Base-by-base conservation (phyloP, 768 basidiomycete genomes). In the Lactifluus pinguis region DNA sequence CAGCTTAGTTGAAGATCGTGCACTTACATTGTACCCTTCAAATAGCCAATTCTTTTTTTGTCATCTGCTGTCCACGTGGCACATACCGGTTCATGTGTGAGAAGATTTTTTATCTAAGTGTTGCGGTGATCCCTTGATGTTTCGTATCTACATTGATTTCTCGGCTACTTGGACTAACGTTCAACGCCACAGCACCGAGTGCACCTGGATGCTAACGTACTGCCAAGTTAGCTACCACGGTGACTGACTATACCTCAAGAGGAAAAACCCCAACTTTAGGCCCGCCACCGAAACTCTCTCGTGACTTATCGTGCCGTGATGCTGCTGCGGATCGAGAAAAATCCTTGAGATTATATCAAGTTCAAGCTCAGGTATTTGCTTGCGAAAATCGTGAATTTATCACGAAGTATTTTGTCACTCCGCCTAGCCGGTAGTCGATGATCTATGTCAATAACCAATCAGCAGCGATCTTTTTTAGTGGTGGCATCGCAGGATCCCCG, bases 21-120 rank as follows among this genome's bases (percentile, higher is more conserved):
- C 19, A 25, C 30, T 17, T 32, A 19, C 4, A 13, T 17, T 61
- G 53, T 67, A 57, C 38, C 55, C 64, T 49, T 55, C 62, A 32
- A 65, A 53, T 61, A 47, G 36, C 54, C 53, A 39, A 21, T 55
- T 57, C 13, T 42, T 6, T 34, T 7, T 10, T 10, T 34, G 45
- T 58, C 39, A 7, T 41, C 36, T 53, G 39, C 41, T 10, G 17
- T 25, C 14, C 50, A 48, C 38, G 15, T 48, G 29, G 15, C 25
- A 25, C 29, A 11, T 32, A 10, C 14, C 21, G 29, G 34, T 39
- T 14, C 15, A 29, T 48, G 50, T 57, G 61, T 36, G 47, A 57
- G 39, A 25, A 21, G 36, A 56, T n/a, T 2, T 15, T 7, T 38
- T 38, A 38, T 38, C 38, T 38, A 55, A n/a, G 29, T 5, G 13